A percentile compares a stretch with the other conserved stretches of the same genome.
These are phyloP conservation scores for Juglanconis sp. DNA, from an alignment of 2,329 filamentous ascomycete genomes.

Conservation along the genomic window DNA sequence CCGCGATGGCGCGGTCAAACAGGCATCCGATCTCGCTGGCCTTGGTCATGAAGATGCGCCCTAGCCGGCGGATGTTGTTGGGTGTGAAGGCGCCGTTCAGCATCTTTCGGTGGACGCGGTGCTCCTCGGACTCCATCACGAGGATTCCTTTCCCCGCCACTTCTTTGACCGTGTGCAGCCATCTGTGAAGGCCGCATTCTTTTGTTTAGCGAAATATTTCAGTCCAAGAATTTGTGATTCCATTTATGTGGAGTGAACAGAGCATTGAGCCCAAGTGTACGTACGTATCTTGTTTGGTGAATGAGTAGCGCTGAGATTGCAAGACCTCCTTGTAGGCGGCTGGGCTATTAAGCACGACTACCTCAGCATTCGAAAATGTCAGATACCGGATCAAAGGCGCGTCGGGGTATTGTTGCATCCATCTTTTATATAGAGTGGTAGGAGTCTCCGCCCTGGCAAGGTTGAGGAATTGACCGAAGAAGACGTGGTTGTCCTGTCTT, in stretches of 20 bases:
- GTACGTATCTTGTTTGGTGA: constrained; percentile 34
- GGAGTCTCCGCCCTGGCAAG: constrained; percentile 28
- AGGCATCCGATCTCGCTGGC: constrained; percentile 28
- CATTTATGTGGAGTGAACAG: too few relatives aligned
- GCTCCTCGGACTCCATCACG: constrained; percentile 34
- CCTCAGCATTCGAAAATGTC: constrained; percentile 33
- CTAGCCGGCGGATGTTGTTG: constrained; percentile 33
- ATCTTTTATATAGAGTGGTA: constrained; percentile 26
- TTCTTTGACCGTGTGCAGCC: constrained; percentile 29
- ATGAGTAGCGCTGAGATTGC: constrained; percentile 37
- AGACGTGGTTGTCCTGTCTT: too few relatives aligned
- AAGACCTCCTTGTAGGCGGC: constrained; percentile 35
- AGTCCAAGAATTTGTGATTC: too few relatives aligned
- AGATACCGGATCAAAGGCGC: constrained; percentile 37
- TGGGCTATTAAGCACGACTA: constrained; percentile 34
- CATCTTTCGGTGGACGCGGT: constrained; percentile 33
- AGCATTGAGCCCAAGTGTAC: neutral
- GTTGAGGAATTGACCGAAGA: constrained; percentile 39
- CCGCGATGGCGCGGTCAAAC: too few relatives aligned
- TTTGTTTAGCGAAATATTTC: too few relatives aligned
- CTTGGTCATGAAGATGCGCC: constrained; percentile 34
- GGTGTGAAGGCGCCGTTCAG: constrained; percentile 33
- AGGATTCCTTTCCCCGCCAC: constrained; percentile 34
- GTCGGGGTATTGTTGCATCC: constrained; percentile 31
- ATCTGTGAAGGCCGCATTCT: too few relatives aligned